A percentile compares a stretch with the other conserved stretches of the same genome.
phyloP scores from a whole-genome alignment of 164 flowering plant species.

The Litsea cubeba region DNA sequence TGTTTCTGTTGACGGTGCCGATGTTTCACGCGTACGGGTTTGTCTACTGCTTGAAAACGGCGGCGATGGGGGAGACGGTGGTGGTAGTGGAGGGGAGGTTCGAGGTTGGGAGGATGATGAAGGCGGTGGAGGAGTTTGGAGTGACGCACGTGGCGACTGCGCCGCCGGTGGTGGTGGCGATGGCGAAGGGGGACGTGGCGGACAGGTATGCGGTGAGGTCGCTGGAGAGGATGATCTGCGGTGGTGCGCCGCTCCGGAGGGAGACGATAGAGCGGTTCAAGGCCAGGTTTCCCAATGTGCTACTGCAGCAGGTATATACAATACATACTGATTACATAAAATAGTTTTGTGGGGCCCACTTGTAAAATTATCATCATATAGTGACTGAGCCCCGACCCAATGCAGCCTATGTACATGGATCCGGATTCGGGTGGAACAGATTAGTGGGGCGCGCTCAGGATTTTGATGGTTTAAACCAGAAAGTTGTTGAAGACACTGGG shows the following conservation, averaged over 20 bases:
- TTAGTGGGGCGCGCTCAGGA: too few species aligned
- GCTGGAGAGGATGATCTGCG: conserved; percentile 35
- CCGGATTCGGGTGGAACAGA: too few species aligned
- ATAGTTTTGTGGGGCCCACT: background rate
- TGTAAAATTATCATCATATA: too few species aligned
- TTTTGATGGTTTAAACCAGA: too few species aligned
- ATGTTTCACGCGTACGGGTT: conserved; percentile 45
- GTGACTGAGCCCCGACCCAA: too few species aligned
- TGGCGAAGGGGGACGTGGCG: conserved; percentile 16
- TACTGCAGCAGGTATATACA: conserved; percentile 24
- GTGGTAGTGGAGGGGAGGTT: conserved; percentile 35
- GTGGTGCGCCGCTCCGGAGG: conserved; percentile 78
- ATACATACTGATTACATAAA: too few species aligned
- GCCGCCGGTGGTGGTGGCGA: conserved; percentile 39
- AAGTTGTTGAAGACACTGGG: too few species aligned
- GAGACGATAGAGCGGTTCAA: conserved; percentile 60
- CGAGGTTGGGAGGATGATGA: conserved; percentile 27
- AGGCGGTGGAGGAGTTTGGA: conserved; percentile 30
- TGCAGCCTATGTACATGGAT: too few species aligned
- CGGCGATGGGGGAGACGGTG: conserved; percentile 26
- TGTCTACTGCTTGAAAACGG: conserved; percentile 11
- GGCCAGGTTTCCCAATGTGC: conserved; percentile 49
- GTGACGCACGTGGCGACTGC: conserved; percentile 28
- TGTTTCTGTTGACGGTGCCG: conserved; percentile 32
- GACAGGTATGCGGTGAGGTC: conserved; percentile 51